Evolutionary conservation across 2,329 filamentous ascomycete species (phyloP).

Genomic region (Colletotrichum higginsianum): DNA sequence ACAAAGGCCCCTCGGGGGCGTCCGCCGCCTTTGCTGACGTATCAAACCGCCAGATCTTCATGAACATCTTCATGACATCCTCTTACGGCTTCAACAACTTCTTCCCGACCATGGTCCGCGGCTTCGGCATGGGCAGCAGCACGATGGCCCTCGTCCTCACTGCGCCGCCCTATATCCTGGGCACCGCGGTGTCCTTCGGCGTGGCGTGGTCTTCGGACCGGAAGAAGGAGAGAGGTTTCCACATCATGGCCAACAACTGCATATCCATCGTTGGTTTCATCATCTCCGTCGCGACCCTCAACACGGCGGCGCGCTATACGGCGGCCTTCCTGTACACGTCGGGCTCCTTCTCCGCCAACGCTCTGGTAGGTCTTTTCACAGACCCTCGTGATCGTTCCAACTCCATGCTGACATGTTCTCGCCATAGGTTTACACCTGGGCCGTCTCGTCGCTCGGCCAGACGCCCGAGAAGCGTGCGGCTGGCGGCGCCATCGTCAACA

Average conservation of each 20-base stretch:
- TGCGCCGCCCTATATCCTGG: slow-evolving; percentile 62
- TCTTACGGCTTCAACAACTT: slow-evolving; percentile 48
- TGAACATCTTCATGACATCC: slow-evolving; percentile 49
- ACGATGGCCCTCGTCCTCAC: slow-evolving; percentile 62
- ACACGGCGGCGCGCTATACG: slow-evolving; percentile 50
- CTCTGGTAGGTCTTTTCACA: slow-evolving; percentile 24
- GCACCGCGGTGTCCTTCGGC: slow-evolving; percentile 58
- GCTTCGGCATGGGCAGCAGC: slow-evolving; percentile 50
- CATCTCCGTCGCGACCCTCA: slow-evolving; percentile 50
- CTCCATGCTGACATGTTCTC: slow-evolving; percentile 15
- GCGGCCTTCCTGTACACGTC: slow-evolving; percentile 55
- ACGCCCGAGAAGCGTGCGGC: slow-evolving; percentile 62
- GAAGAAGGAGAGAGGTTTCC: slow-evolving; percentile 58
- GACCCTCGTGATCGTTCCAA: background rate
- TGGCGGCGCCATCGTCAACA: slow-evolving; percentile 59
- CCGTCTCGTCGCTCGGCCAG: slow-evolving; percentile 56
- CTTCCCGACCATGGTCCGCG: slow-evolving; percentile 52
- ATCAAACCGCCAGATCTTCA: slow-evolving; percentile 44
- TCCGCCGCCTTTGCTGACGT: slow-evolving; percentile 30
- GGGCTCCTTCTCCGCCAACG: slow-evolving; percentile 57
- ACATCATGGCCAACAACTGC: slow-evolving; percentile 56
- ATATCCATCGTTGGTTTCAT: slow-evolving; percentile 58
- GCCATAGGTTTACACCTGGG: slow-evolving; percentile 54
- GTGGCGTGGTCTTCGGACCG: slow-evolving; percentile 60
- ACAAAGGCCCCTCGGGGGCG: slow-evolving; percentile 44